Evolutionary conservation across 2,329 filamentous ascomycete genomes (phyloP).

Genomic region (Curvularia sp.): DNA sequence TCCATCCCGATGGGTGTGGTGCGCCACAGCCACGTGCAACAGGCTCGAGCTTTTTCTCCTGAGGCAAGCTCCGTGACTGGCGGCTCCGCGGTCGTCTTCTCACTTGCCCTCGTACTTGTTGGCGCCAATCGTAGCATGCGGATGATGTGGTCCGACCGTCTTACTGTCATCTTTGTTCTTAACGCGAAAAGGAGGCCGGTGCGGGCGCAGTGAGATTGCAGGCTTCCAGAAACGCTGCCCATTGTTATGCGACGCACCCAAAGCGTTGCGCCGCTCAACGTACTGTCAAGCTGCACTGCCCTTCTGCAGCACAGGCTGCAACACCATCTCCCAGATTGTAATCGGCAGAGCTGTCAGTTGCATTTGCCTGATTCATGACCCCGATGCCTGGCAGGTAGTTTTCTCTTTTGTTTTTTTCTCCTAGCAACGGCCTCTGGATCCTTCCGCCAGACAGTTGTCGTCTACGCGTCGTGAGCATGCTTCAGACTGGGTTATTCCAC

Average conservation of each 20-base stretch:
- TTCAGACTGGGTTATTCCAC: not conserved
- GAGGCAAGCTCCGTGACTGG: constrained; percentile 10
- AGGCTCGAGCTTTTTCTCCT: constrained; percentile 4
- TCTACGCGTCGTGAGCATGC: not conserved
- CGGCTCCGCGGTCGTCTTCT: constrained; percentile 15
- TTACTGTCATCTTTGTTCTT: constrained; percentile 15
- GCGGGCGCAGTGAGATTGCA: constrained; percentile 24
- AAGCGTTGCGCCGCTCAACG: not conserved
- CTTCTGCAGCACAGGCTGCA: too few relatives aligned
- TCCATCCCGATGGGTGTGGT: not conserved
- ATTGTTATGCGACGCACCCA: constrained; percentile 7
- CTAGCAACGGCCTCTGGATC: not conserved
- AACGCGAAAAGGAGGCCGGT: constrained; percentile 20
- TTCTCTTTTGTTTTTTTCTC: not conserved
- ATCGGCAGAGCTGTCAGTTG: not conserved
- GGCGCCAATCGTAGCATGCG: constrained; percentile 17
- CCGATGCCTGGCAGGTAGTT: not conserved
- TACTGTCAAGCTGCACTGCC: too few relatives aligned
- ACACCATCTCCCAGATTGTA: not conserved
- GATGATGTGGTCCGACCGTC: constrained; percentile 8
- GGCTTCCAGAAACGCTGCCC: constrained; percentile 7
- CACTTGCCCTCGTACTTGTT: constrained; percentile 19
- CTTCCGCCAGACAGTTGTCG: not conserved
- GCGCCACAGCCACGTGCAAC: not conserved
- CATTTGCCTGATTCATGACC: not conserved